Evolutionary conservation across 2,329 filamentous ascomycete species (phyloP).

Genomic region (Colletotrichum lini): DNA sequence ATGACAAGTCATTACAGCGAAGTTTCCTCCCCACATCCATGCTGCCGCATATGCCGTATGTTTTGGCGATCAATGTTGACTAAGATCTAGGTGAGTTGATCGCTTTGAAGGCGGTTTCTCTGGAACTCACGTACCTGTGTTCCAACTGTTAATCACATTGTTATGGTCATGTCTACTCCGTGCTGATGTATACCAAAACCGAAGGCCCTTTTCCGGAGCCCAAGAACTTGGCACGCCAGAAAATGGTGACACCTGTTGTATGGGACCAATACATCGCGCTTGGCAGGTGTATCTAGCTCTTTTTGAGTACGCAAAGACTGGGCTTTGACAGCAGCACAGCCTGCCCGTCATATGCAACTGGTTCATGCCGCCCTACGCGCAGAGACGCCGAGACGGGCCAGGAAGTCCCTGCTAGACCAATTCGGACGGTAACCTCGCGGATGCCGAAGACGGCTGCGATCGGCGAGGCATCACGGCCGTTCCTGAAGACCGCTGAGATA

Average conservation of each 20-base stretch:
- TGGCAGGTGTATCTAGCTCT: neutral
- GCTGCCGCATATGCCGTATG: neutral
- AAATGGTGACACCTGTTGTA: neutral
- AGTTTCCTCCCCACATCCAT: neutral
- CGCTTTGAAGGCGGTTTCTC: too few species aligned
- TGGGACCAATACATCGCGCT: neutral
- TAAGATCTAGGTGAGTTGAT: too few species aligned
- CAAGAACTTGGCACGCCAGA: neutral
- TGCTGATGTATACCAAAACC: too few species aligned
- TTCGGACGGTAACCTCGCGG: conserved; percentile 29
- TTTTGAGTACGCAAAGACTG: neutral
- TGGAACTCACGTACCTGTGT: too few species aligned
- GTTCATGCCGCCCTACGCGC: neutral
- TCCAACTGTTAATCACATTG: too few species aligned
- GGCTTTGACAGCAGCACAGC: neutral
- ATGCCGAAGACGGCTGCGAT: conserved; percentile 33
- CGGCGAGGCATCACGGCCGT: conserved; percentile 10
- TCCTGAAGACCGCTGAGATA: neutral
- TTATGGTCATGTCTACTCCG: too few species aligned
- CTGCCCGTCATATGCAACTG: neutral
- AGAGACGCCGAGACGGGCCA: conserved; percentile 24
- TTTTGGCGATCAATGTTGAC: neutral
- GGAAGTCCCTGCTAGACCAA: conserved; percentile 23
- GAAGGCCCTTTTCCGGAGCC: too few species aligned
- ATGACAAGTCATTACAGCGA: neutral